Conservation (phyloP, 176 grass and related monocot genomes). For the Rhynchospora tenuis region DNA sequence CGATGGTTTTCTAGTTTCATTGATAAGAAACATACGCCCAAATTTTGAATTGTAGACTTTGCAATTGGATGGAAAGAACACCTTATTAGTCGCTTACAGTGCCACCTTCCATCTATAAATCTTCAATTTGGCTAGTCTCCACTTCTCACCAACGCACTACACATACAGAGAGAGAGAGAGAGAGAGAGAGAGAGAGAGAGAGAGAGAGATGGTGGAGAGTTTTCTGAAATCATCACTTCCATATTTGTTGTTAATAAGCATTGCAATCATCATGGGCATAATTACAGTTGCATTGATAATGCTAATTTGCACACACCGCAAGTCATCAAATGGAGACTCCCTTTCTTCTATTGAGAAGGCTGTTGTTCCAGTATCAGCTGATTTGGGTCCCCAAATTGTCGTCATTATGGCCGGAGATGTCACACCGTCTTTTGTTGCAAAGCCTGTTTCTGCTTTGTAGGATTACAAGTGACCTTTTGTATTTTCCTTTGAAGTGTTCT, state of each 20-base stretch:
- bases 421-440: background rate
- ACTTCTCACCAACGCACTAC: background rate
- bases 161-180: background rate
- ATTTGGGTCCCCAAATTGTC: background rate
- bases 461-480: background rate
- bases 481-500: background rate
- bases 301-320: background rate
- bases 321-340: background rate
- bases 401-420: conserved; percentile 19
- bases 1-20: too few species aligned
- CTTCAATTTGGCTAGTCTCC: background rate
- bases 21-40: too few species aligned
- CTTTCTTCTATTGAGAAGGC: background rate
- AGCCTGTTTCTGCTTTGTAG: conserved; percentile 9
- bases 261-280: conserved; percentile 18
- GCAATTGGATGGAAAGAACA: background rate
- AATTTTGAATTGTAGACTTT: background rate
- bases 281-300: conserved; percentile 22
- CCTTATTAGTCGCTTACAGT: background rate
- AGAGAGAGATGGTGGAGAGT: background rate
- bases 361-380: background rate
- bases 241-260: conserved; percentile 8
- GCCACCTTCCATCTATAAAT: conserved; percentile 11
- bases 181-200: background rate
- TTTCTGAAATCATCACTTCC: conserved; percentile 7